Conservation (phyloP, 202 grass and related monocot species). For the Digitaria exilis region DNA sequence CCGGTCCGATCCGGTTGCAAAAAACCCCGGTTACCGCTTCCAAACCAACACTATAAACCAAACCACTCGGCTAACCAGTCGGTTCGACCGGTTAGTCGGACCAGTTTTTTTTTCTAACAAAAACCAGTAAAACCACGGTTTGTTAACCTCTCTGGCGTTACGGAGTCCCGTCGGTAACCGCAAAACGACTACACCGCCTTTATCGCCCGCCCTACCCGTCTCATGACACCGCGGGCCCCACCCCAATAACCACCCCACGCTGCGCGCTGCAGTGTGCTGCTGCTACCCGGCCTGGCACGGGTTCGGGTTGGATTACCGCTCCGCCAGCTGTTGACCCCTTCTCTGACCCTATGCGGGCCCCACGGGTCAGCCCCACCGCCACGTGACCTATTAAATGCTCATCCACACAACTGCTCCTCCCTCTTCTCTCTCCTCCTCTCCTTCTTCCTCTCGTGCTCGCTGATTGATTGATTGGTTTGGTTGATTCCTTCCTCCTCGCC, state of each 20-base stretch:
- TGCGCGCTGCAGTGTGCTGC: neutral
- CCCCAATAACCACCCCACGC: neutral
- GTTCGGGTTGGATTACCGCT: neutral
- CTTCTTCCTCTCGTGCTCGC: neutral
- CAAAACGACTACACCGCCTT: neutral
- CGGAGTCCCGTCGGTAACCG: too few relatives aligned
- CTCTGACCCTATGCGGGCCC: neutral
- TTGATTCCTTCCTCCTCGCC: slow-evolving; percentile 11
- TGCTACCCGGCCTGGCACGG: neutral
- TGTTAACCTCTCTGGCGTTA: too few relatives aligned
- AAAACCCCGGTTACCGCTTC: too few relatives aligned
- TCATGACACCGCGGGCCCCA: neutral
- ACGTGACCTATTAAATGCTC: slow-evolving; percentile 46
- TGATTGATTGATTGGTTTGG: slow-evolving; percentile 16
- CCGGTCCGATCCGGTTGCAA: too few relatives aligned
- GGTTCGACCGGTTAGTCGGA: too few relatives aligned
- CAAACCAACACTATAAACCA: too few relatives aligned
- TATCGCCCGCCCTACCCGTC: neutral
- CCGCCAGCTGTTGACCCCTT: slow-evolving; percentile 31
- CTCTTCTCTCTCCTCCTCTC: neutral
- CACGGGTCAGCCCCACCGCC: slow-evolving; percentile 24
- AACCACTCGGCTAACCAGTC: too few relatives aligned
- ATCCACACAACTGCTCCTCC: neutral
- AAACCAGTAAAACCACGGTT: too few relatives aligned
- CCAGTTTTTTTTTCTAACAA: too few relatives aligned